phyloP scores from a whole-genome alignment of 1,284 basidiomycete species.

The Vanrija sp. region DNA sequence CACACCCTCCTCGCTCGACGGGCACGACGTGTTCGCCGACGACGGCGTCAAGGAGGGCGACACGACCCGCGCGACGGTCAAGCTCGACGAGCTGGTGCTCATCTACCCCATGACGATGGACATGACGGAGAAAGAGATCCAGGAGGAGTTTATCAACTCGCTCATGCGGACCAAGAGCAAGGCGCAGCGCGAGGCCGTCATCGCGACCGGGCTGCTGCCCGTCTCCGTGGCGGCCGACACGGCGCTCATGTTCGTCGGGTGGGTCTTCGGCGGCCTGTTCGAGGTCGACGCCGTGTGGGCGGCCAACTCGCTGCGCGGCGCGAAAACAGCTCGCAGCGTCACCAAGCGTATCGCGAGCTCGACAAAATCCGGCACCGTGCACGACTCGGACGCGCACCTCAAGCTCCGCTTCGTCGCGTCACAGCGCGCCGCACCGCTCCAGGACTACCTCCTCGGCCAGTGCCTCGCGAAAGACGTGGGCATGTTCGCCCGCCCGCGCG shows the following conservation, averaged over 20 bases:
- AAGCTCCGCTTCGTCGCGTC: slow-evolving; percentile 3
- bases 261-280: slow-evolving; percentile 21
- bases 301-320: slow-evolving; percentile 14
- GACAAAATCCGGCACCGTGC: neutral
- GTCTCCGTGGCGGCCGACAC: slow-evolving; percentile 15
- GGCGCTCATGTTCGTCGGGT: slow-evolving; percentile 20
- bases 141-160: slow-evolving; percentile 17
- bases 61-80: slow-evolving; percentile 10
- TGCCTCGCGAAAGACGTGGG: slow-evolving; percentile 3
- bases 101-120: slow-evolving; percentile 16
- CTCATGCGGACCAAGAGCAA: slow-evolving; percentile 20
- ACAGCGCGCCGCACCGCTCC: slow-evolving; percentile 3
- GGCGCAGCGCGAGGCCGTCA: slow-evolving; percentile 22
- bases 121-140: slow-evolving; percentile 11
- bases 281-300: slow-evolving; percentile 22
- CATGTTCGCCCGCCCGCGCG: slow-evolving; percentile 2
- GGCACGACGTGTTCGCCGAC: neutral
- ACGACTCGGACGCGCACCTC: slow-evolving; percentile 2
- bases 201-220: slow-evolving; percentile 17
- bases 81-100: slow-evolving; percentile 21
- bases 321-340: slow-evolving; percentile 19
- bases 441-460: slow-evolving; percentile 5
- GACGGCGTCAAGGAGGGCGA: neutral
- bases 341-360: slow-evolving; percentile 16
- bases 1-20: neutral